Evolutionary conservation across 768 basidiomycete genomes (phyloP).

Genomic region (Suillus subalutaceus): DNA sequence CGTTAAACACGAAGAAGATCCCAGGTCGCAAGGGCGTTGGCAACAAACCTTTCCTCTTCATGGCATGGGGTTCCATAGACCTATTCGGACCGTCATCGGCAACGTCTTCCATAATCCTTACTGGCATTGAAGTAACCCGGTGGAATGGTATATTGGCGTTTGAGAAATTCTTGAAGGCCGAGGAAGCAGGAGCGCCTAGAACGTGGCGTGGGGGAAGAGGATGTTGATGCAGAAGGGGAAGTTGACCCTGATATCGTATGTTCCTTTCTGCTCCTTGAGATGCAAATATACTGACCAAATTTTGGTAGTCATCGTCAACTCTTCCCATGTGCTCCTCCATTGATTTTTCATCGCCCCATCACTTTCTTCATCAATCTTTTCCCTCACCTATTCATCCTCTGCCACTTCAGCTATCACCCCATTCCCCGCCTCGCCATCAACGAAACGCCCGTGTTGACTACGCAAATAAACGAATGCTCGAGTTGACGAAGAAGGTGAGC

Average conservation of each 20-base stretch:
- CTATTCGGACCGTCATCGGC: constrained; percentile 27
- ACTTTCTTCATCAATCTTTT: not conserved
- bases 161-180: constrained; percentile 28
- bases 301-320: constrained; percentile 29
- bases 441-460: constrained; percentile 34
- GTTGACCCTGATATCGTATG: constrained; percentile 32
- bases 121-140: constrained; percentile 27
- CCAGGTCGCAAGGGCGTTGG: constrained; percentile 57
- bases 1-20: constrained; percentile 55
- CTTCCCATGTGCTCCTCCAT: constrained; percentile 16
- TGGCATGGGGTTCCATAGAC: constrained; percentile 46
- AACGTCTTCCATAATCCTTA: constrained; percentile 14
- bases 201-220: constrained; percentile 21
- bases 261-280: constrained; percentile 2
- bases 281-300: not conserved
- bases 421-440: constrained; percentile 28
- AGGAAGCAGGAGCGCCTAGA: constrained; percentile 28
- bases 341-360: not conserved
- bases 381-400: constrained; percentile 29
- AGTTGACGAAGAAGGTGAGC: constrained; percentile 32
- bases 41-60: constrained; percentile 65
- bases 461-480: constrained; percentile 30
- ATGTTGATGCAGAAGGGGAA: constrained; percentile 26
- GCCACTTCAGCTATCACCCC: constrained; percentile 25
- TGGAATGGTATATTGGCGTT: constrained; percentile 34